These are phyloP conservation scores for Exophiala viscosa DNA, from an alignment of 2,329 filamentous ascomycete species.

Conservation along the genomic window DNA sequence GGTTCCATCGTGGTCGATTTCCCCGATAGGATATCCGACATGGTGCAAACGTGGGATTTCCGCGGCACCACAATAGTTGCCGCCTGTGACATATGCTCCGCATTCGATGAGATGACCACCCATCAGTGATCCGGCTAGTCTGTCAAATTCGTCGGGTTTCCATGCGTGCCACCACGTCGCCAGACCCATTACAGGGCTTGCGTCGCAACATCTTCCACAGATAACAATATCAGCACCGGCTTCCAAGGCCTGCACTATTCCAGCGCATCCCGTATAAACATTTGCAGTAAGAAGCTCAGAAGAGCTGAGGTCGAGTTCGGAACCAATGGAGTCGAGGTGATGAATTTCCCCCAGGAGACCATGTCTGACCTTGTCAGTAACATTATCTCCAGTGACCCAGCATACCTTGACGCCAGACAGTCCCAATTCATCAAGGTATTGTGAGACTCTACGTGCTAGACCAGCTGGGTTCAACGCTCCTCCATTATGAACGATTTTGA, in stretches of 20 bases:
- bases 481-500: too few species aligned
- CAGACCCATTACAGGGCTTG: constrained; percentile 35
- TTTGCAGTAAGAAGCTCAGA: too few species aligned
- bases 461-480: too few species aligned
- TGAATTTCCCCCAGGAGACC: too few species aligned
- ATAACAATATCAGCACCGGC: constrained; percentile 41
- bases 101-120: constrained; percentile 36
- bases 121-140: constrained; percentile 25
- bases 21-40: constrained; percentile 45
- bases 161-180: constrained; percentile 27
- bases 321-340: too few species aligned
- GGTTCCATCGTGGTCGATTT: constrained; percentile 43
- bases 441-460: too few species aligned
- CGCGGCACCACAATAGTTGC: constrained; percentile 25
- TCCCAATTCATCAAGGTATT: too few species aligned
- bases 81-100: constrained; percentile 33
- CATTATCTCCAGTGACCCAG: too few species aligned
- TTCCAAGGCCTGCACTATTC: constrained; percentile 27
- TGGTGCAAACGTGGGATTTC: not conserved
- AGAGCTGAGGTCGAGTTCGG: too few species aligned
- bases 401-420: too few species aligned
- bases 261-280: too few species aligned
- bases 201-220: constrained; percentile 40
- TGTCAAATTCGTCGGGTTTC: constrained; percentile 14
- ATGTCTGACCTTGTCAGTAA: too few species aligned